Base-by-base conservation (phyloP, 1,139 yeast species). In the Geotrichum aggregatum region DNA sequence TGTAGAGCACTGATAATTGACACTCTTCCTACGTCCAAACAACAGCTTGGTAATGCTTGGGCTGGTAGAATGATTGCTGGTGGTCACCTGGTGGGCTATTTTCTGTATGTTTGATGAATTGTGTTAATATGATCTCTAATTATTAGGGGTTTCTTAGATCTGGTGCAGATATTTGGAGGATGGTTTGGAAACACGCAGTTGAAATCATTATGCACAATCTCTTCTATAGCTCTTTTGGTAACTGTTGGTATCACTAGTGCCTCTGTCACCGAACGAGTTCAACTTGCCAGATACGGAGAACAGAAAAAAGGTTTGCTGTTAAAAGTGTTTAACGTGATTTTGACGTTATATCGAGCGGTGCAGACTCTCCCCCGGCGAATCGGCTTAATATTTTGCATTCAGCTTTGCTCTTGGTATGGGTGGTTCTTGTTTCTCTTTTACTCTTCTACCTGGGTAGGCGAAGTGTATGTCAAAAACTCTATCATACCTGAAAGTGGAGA, bases 31-130 rank as follows among this genome's bases (percentile, higher is more conserved):
- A 67, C 77, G 0, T 63, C 70, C 26, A 80, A 77, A 56, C 85
- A 80, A 56, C 78, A 77, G 53, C 60, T 67, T 3, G 83, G 84
- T 18, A 82, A 82, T 61, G 87, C 87, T 1, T 82, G 86, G 87
- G 88, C 87, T 0, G 85, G 87, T 2, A 66, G 87, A 46, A 78
- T 83, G 76, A 79, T 83, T 54, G 81, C 83, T 0, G 68, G 70
- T 1, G 82, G 83, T 54, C 82, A 80, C 55, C 72, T 80, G 18
- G 57, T 75, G 24, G 83, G 84, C 1, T 80, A 78, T 60, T 71
- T 74, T 58, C 59, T 78, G 52, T 48, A 40, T 42, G 47, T 26
- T 8, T n/a, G 3, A 14, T 30, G 24, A 13, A 34, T n/a, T 3
- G 2, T 34, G 16, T 30, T 43, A 2, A 43, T 3, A 8, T 5